phyloP scores from a whole-genome alignment of 2,329 filamentous ascomycete genomes.

The Stemphylium vesicarium region DNA sequence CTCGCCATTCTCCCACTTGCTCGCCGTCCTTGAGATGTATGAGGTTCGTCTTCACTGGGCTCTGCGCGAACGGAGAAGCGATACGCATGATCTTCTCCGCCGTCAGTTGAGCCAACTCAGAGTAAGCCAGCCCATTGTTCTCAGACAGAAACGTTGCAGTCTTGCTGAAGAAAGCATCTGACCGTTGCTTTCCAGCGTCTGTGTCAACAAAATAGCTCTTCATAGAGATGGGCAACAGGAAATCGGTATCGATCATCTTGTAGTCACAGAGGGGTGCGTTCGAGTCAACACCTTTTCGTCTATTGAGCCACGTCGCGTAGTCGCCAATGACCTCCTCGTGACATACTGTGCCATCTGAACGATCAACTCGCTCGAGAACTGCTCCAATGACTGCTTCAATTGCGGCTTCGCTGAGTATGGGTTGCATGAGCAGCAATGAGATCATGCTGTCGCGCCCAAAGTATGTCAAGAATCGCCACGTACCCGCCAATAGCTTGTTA shows the following conservation, averaged over 20 bases:
- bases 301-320: slow-evolving; percentile 67
- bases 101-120: slow-evolving; percentile 58
- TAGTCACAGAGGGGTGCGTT: slow-evolving; percentile 64
- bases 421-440: slow-evolving; percentile 62
- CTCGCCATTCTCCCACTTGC: slow-evolving; percentile 68
- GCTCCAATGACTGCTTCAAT: slow-evolving; percentile 67
- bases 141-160: slow-evolving; percentile 58
- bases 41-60: slow-evolving; percentile 61
- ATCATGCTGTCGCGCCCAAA: slow-evolving; percentile 72
- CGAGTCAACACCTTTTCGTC: slow-evolving; percentile 60
- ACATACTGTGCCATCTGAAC: slow-evolving; percentile 65
- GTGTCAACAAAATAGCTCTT: slow-evolving; percentile 64
- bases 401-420: slow-evolving; percentile 63
- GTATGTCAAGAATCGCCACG: slow-evolving; percentile 71
- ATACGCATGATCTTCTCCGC: slow-evolving; percentile 65
- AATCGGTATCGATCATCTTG: slow-evolving; percentile 69
- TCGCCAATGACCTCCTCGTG: slow-evolving; percentile 72
- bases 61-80: slow-evolving; percentile 61
- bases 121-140: slow-evolving; percentile 62
- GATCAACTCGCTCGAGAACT: slow-evolving; percentile 66
- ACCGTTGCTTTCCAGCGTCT: slow-evolving; percentile 49
- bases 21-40: slow-evolving; percentile 63
- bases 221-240: slow-evolving; percentile 65
- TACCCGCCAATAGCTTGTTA: slow-evolving; percentile 67
- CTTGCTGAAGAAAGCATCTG: slow-evolving; percentile 47